Conservation (phyloP, 805 yeast species). For the Candida arabinofermentans region DNA sequence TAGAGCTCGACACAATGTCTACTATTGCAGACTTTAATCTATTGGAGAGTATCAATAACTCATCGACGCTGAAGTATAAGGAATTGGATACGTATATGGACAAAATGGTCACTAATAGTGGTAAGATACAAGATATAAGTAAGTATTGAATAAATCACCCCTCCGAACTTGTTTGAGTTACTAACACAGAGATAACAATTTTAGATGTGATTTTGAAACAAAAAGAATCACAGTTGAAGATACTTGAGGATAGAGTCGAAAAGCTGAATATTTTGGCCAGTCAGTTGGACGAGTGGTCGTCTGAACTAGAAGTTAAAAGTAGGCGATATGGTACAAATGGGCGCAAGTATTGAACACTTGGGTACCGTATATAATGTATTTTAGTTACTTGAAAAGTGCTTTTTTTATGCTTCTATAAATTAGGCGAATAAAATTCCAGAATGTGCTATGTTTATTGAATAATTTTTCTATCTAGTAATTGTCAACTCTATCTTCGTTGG, state of each 20-base stretch:
- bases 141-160: background rate
- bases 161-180: background rate
- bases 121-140: conserved; percentile 6
- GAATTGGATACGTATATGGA: conserved; percentile 40
- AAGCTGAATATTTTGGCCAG: conserved; percentile 42
- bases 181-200: background rate
- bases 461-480: conserved; percentile 3
- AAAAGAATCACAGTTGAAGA: conserved; percentile 17
- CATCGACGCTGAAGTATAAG: conserved; percentile 49
- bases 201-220: conserved; percentile 6
- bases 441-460: background rate
- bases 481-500: conserved; percentile 26
- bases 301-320: conserved; percentile 47
- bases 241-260: conserved; percentile 33
- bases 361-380: no score
- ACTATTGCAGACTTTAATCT: conserved; percentile 41
- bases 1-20: conserved; percentile 32
- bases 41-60: conserved; percentile 53
- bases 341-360: conserved; percentile 1
- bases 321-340: conserved; percentile 13
- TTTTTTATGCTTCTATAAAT: no score
- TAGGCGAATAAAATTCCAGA: no score
- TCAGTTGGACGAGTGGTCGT: conserved; percentile 62
- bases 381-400: no score
- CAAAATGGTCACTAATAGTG: conserved; percentile 16